Percentiles rank a stretch among this genome's conserved stretches.
phyloP scores from a whole-genome alignment of 768 basidiomycete genomes.

The Boletus insuetus region DNA sequence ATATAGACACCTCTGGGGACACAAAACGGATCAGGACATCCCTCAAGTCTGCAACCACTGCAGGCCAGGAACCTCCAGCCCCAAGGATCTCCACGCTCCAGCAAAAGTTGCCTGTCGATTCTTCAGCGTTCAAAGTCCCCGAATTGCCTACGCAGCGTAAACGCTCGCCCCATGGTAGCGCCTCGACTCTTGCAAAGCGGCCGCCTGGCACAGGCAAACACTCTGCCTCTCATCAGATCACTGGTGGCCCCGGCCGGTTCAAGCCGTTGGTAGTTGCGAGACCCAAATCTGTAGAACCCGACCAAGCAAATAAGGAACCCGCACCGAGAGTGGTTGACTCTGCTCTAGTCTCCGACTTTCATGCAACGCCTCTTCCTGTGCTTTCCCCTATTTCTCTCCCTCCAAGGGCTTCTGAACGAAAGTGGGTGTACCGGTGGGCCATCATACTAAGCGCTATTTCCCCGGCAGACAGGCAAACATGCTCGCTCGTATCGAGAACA shows the following conservation, averaged over 20 bases:
- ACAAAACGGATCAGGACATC: constrained; percentile 14
- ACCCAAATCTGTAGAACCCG: neutral
- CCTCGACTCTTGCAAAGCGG: neutral
- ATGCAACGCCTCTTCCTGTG: constrained; percentile 1
- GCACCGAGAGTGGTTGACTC: neutral
- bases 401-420: constrained; percentile 57
- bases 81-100: neutral
- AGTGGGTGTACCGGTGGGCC: constrained; percentile 49
- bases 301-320: neutral
- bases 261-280: constrained; percentile 9
- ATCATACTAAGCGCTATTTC: constrained; percentile 51
- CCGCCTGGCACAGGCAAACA: neutral
- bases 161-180: neutral
- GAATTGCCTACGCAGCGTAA: neutral
- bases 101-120: neutral
- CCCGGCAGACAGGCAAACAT: constrained; percentile 41
- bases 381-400: constrained; percentile 52
- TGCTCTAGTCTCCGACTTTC: neutral
- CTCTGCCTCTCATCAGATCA: neutral
- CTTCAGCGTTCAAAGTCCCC: constrained; percentile 7
- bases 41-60: neutral
- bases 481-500: constrained; percentile 54
- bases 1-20: constrained; percentile 14
- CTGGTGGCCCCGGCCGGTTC: constrained; percentile 12
- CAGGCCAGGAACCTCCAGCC: neutral